These are phyloP conservation scores for Melampsora medusae DNA, from an alignment of 1,284 basidiomycete genomes.

Conservation along the genomic window DNA sequence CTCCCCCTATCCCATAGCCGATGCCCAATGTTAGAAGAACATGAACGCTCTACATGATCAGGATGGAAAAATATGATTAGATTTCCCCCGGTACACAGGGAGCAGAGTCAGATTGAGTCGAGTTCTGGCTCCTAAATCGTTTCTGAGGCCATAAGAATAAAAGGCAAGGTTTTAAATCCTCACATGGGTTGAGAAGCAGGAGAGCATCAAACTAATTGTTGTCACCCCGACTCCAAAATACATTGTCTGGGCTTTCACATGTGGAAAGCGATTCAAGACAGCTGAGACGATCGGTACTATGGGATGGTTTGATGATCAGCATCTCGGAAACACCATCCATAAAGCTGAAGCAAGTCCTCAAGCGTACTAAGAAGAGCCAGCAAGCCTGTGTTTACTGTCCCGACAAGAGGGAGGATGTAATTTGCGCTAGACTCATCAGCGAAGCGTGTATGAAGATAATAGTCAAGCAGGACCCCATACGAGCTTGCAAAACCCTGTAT, in stretches of 20 bases:
- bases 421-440: conserved; percentile 22
- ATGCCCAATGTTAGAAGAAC: conserved; percentile 36
- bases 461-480: conserved; percentile 42
- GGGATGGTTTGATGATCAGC: not conserved
- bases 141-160: not conserved
- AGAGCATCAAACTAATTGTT: conserved; percentile 25
- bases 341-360: not conserved
- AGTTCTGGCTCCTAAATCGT: not conserved
- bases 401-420: conserved; percentile 37
- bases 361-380: conserved; percentile 30
- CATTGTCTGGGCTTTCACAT: conserved; percentile 8
- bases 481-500: conserved; percentile 36
- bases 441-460: conserved; percentile 36
- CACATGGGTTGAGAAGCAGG: conserved; percentile 32
- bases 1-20: conserved; percentile 34
- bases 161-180: not conserved
- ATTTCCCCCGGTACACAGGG: not conserved
- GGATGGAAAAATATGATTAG: not conserved
- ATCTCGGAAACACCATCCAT: not conserved
- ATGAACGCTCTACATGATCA: conserved; percentile 23
- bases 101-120: not conserved
- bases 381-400: conserved; percentile 42
- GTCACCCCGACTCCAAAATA: conserved; percentile 25
- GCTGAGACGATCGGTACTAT: conserved; percentile 35
- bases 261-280: conserved; percentile 26